These are phyloP conservation scores for Talaromyces proteolyticus DNA, from an alignment of 495 filamentous ascomycete species.

Conservation along the genomic window DNA sequence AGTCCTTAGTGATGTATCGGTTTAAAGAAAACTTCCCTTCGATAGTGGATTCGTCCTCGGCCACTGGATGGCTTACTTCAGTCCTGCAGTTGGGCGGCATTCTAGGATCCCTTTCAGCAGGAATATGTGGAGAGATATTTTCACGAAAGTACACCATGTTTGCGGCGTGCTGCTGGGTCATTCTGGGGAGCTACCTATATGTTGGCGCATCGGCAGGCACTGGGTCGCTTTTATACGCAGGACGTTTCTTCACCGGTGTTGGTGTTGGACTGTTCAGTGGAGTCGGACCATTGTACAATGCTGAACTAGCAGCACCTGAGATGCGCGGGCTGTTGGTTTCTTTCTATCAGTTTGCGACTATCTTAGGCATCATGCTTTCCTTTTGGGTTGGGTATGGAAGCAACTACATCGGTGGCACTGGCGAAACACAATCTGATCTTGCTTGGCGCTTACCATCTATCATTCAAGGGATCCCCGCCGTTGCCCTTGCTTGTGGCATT, in stretches of 20 bases:
- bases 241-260: slow-evolving; percentile 63
- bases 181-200: slow-evolving; percentile 51
- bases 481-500: slow-evolving; percentile 35
- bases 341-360: slow-evolving; percentile 78
- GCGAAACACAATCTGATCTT: slow-evolving; percentile 27
- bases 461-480: slow-evolving; percentile 40
- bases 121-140: slow-evolving; percentile 47
- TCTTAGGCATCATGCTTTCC: slow-evolving; percentile 64
- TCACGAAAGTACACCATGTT: slow-evolving; percentile 68
- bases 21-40: slow-evolving; percentile 38
- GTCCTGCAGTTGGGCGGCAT: slow-evolving; percentile 75
- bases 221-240: slow-evolving; percentile 54
- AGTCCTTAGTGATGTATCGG: slow-evolving; percentile 34
- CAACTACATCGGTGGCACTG: slow-evolving; percentile 34
- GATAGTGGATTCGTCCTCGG: slow-evolving; percentile 29
- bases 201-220: slow-evolving; percentile 41
- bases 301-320: slow-evolving; percentile 69
- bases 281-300: slow-evolving; percentile 65
- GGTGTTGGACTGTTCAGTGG: slow-evolving; percentile 56
- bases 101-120: slow-evolving; percentile 58
- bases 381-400: slow-evolving; percentile 67
- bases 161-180: slow-evolving; percentile 63
- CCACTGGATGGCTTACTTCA: slow-evolving; percentile 38
- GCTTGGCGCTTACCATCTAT: slow-evolving; percentile 46
- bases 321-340: slow-evolving; percentile 71